Base-by-base conservation (phyloP, 2,329 filamentous ascomycete genomes). In the Pestalotiopsis sp. region DNA sequence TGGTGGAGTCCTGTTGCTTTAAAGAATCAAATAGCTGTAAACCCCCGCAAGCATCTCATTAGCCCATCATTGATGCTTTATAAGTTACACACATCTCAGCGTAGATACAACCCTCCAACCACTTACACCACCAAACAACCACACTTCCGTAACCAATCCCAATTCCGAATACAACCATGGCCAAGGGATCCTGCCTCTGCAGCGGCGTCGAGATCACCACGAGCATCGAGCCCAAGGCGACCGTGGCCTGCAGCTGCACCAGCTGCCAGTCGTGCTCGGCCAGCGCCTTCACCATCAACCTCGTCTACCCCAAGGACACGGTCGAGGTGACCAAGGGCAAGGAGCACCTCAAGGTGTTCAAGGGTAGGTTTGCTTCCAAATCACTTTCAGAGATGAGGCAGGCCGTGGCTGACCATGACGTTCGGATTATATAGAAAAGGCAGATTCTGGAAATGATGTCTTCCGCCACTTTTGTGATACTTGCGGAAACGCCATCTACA, bases 201-300 rank as follows among this genome's bases (percentile, higher is more conserved):
- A 56, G 41, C 20, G 23, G 13, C 36, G 13, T 69, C 52, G 68
- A 69, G 23, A 61, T 69, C 65, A 31, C 49, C 23, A 58, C 68
- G 11, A 31, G 64, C 58, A 65, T 59, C 65, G 68, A 67, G 14
- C 49, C 17, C 38, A 25, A 61, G 61, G 49, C 68, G 13, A 64
- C 49, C 2, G 65, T 69, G 23, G 68, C 65, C 14, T 69, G 68
- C 61, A 65, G 68, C 52, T 69, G 68, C 39, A 69, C 61, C 7
- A 62, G 49, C 52, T 69, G 68, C 61, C 68, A 69, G 49, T 13
- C 56, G 9, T 69, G 68, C 59, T 52, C 65, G 14, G 65, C 58
- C 7, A 59, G 58, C 14, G 25, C 57, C 49, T 69, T 63, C 25
- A 61, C 68, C 25, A 36, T 69, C 23, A 69, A 69, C 65, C 52